These are phyloP conservation scores for Xylariales sp. DNA, from an alignment of 2,329 filamentous ascomycete species.

Conservation along the genomic window DNA sequence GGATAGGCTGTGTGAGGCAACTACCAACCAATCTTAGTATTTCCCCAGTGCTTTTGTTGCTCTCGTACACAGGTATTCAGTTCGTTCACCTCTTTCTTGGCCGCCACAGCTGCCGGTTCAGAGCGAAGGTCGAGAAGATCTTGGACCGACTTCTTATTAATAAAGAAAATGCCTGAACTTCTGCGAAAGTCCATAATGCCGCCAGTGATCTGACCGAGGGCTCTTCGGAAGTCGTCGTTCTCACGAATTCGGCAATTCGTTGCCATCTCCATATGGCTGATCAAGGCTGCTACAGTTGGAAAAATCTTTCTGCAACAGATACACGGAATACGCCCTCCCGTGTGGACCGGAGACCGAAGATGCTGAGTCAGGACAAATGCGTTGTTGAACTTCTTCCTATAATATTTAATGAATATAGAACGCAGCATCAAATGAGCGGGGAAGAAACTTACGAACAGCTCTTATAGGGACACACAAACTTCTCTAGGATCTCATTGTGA, in stretches of 20 bases:
- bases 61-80: background rate
- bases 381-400: slow-evolving; percentile 57
- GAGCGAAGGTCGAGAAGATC: slow-evolving; percentile 23
- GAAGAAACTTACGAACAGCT: slow-evolving; percentile 32
- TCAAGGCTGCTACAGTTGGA: slow-evolving; percentile 55
- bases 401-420: slow-evolving; percentile 31
- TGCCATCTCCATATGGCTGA: slow-evolving; percentile 61
- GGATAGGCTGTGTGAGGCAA: background rate
- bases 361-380: slow-evolving; percentile 54
- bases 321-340: slow-evolving; percentile 54
- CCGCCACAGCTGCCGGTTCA: slow-evolving; percentile 3
- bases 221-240: slow-evolving; percentile 29
- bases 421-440: background rate
- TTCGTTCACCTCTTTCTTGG: background rate
- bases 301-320: slow-evolving; percentile 59
- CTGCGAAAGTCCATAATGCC: slow-evolving; percentile 40
- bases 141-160: slow-evolving; percentile 36
- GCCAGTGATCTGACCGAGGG: slow-evolving; percentile 37
- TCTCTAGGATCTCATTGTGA: slow-evolving; percentile 19
- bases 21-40: slow-evolving; percentile 7
- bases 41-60: background rate
- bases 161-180: slow-evolving; percentile 30
- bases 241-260: slow-evolving; percentile 39
- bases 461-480: slow-evolving; percentile 35
- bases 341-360: slow-evolving; percentile 58